Evolutionary conservation across 73 alveolate species (phyloP), one percentile per base, ranked within the genome.

Genomic region (Paramecium octaurelia): DNA sequence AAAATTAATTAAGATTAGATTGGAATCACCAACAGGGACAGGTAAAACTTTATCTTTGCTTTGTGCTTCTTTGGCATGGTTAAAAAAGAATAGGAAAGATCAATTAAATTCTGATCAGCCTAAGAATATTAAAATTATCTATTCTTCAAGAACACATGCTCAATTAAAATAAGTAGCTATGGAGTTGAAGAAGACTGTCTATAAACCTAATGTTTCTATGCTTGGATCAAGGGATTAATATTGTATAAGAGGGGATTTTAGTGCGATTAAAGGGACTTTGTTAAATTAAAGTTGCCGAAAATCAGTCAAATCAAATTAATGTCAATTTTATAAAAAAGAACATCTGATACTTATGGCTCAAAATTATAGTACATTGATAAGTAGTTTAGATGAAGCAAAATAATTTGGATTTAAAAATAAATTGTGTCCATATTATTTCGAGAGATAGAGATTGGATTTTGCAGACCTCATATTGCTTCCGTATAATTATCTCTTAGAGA

Each of bases 21-120:
- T 80, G 18, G 64, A 80, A 42, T 80, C 91, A 11, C 91, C 91
- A 23, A 80, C 99, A 11, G 99, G 99, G 1, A 98, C 99, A 60
- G 99, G 99, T 6, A 98, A 98, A 93, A 95, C 99, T 24, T 84
- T 98, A 43, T 93, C 99, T 44, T 80, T 98, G 83, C 96, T 98
- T 42, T 97, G 99, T 83, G 95, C 99, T 2, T 64, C 98, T 20
- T 92, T 97, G 34, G 92, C 88, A 48, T 85, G 95, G 94, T 29
- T 89, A 43, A 69, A 75, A 60, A 31, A 73, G 42, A 40, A 95
- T 43, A 69, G 92, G 54, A 59, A 24, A 35, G 76, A 29, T 38
- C 35, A 92, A 50, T 40, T 44, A 16, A 91, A 31, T 93, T 92
- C 94, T 75, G 95, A 86, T 14, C 75, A 58, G 12, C 93, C 77